Base-by-base conservation (phyloP, 225 moss, liverwort and hornwort species). In the Lunularia cruciata region DNA sequence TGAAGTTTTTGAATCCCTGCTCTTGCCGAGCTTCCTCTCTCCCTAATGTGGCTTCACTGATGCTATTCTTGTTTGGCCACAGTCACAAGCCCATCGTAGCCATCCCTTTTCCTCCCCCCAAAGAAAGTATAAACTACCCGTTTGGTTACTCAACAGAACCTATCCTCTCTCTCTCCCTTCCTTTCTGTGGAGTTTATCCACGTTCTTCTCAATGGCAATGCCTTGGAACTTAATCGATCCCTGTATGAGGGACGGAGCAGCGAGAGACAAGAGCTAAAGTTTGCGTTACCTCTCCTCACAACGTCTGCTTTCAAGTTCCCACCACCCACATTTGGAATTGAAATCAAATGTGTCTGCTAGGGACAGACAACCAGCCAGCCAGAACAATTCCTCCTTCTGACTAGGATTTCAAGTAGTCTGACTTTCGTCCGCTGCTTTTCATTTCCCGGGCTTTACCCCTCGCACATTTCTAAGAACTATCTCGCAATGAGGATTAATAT, bases 381-480 rank as follows among this genome's bases (percentile, higher is more conserved):
- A 31, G 23, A 19, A 16, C 23, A 4, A 31, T 27, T 46, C 18
- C 42, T 27, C 14, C 27, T 46, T 61, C 6, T 22, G 39, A 26
- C 26, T 25, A 25, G 63, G 63, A 37, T 37, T 60, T 60, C 36
- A 60, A 60, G 36, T 10, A 0, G n/a, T 35, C 59, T 37, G 37
- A 37, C 28, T 46, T 64, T 16, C 26, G 19, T 45, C 63, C 46
- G 45, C 23, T 64, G 28, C 16, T 64, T 19, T 40, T 3, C 45
- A 39, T 64, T 64, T 64, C 63, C 63, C 63, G 63, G 63, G 63
- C 63, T 64, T 64, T 64, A 45, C 18, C 46, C 10, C 26, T 54
- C 39, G 10, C 39, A 61, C 25, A 40, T 40, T 23, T 8, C 54
- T 28, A 27, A 15, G 11, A 40, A 40, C 61, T 25, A 60, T 25